These are phyloP conservation scores for Trifolium fragiferum DNA, from an alignment of 306 rosid genomes.

Conservation along the genomic window DNA sequence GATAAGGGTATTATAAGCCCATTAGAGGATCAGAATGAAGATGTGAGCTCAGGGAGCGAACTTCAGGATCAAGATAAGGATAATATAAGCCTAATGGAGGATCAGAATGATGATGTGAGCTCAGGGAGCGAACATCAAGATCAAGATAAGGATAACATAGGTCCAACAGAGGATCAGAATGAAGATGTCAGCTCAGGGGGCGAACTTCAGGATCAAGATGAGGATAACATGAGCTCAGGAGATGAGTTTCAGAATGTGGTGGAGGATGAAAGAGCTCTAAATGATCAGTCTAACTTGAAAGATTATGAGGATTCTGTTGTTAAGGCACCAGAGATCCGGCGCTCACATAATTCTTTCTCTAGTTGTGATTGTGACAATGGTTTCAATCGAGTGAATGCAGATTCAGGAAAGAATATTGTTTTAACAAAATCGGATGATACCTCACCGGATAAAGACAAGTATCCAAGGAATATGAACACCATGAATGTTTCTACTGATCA, in stretches of 20 bases:
- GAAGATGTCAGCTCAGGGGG: conserved; percentile 48
- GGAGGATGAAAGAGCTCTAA: conserved; percentile 47
- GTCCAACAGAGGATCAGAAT: conserved; percentile 48
- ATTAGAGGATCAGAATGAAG: conserved; percentile 47
- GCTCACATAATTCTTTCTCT: conserved; percentile 42
- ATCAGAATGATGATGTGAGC: conserved; percentile 44
- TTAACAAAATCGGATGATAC: conserved; percentile 36
- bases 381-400: conserved; percentile 37
- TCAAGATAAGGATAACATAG: conserved; percentile 49
- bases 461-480: conserved; percentile 49
- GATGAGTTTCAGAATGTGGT: conserved; percentile 47
- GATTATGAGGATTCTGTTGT: conserved; percentile 35
- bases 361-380: conserved; percentile 46
- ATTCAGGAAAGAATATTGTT: conserved; percentile 47
- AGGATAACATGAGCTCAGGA: conserved; percentile 53
- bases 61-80: conserved; percentile 55
- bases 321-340: conserved; percentile 43
- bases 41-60: conserved; percentile 46
- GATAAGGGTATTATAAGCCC: conserved; percentile 53
- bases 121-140: conserved; percentile 47
- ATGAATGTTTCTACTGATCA: conserved; percentile 50
- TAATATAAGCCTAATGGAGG: conserved; percentile 47
- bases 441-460: conserved; percentile 43
- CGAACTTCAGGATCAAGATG: conserved; percentile 49
- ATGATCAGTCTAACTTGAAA: conserved; percentile 37